phyloP scores from a whole-genome alignment of 2,329 filamentous ascomycete species.

The Monosporascus sp. region DNA sequence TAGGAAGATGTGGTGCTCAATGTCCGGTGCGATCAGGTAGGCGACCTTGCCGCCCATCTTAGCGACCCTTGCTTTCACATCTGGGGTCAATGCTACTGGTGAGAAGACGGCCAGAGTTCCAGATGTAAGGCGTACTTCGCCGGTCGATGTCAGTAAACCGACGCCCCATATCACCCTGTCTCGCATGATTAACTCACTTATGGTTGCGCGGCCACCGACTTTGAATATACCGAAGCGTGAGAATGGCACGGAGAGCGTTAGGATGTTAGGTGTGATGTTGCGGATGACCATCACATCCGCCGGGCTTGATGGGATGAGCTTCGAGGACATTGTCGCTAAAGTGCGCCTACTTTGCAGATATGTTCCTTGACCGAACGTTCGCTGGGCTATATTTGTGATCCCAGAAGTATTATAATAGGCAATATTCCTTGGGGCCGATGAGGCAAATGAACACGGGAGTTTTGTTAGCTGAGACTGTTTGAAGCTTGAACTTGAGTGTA shows the following conservation, averaged over 20 bases:
- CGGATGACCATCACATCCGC: constrained; percentile 86
- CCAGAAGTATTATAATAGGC: not conserved
- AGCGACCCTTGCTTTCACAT: constrained; percentile 59
- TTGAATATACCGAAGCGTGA: constrained; percentile 71
- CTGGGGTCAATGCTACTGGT: constrained; percentile 76
- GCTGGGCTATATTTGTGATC: not conserved
- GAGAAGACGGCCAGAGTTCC: constrained; percentile 86
- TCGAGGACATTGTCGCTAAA: constrained; percentile 46
- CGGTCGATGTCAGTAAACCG: not conserved
- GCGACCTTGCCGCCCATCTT: constrained; percentile 64
- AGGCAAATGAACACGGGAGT: no score
- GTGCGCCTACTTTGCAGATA: constrained; percentile 4
- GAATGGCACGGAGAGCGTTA: constrained; percentile 80
- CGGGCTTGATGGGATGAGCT: constrained; percentile 65
- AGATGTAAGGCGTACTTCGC: constrained; percentile 66
- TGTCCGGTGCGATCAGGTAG: constrained; percentile 83
- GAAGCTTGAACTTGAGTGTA: no score
- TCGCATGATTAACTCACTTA: constrained; percentile 52
- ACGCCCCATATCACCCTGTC: not conserved
- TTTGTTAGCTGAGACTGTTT: no score
- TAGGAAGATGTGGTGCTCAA: constrained; percentile 93
- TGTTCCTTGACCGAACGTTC: not conserved
- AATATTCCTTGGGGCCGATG: no score
- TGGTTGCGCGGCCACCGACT: constrained; percentile 80
- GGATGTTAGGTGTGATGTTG: constrained; percentile 71